Conservation (phyloP, 2,329 filamentous ascomycete species). For the Oidium heveae region DNA sequence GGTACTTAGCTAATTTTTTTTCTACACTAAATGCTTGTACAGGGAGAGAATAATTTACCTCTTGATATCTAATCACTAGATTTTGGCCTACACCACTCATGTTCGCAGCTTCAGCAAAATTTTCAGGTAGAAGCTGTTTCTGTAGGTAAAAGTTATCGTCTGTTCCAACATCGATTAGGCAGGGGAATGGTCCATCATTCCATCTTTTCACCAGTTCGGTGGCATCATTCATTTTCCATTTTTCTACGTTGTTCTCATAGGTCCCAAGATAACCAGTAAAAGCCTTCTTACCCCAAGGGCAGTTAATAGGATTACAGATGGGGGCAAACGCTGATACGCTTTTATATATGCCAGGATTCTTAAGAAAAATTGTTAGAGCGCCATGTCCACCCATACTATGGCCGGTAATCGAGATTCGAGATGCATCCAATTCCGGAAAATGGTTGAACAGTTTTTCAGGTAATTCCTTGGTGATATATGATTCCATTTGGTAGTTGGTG, state of each 20-base stretch:
- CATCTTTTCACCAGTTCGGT: slow-evolving; percentile 65
- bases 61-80: slow-evolving; percentile 59
- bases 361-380: slow-evolving; percentile 74
- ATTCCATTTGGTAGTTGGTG: slow-evolving; percentile 78
- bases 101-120: slow-evolving; percentile 58
- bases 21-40: background rate
- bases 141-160: slow-evolving; percentile 95
- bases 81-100: slow-evolving; percentile 45
- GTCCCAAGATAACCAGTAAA: slow-evolving; percentile 76
- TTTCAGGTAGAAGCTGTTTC: slow-evolving; percentile 78
- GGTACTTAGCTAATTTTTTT: slow-evolving; percentile 3
- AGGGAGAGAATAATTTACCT: slow-evolving; percentile 20
- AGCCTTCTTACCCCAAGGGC: slow-evolving; percentile 89
- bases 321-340: slow-evolving; percentile 78
- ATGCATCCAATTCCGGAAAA: slow-evolving; percentile 46
- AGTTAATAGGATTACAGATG: slow-evolving; percentile 62
- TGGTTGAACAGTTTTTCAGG: slow-evolving; percentile 46
- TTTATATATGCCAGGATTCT: slow-evolving; percentile 74
- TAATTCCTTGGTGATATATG: slow-evolving; percentile 75
- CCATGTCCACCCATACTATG: slow-evolving; percentile 97
- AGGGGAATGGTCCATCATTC: slow-evolving; percentile 37
- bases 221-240: slow-evolving; percentile 77
- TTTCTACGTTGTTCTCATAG: slow-evolving; percentile 26
- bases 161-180: slow-evolving; percentile 78
- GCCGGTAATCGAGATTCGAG: slow-evolving; percentile 59